Evolutionary conservation across 805 yeast genomes (phyloP).

Genomic region (Yarrowia sp.): DNA sequence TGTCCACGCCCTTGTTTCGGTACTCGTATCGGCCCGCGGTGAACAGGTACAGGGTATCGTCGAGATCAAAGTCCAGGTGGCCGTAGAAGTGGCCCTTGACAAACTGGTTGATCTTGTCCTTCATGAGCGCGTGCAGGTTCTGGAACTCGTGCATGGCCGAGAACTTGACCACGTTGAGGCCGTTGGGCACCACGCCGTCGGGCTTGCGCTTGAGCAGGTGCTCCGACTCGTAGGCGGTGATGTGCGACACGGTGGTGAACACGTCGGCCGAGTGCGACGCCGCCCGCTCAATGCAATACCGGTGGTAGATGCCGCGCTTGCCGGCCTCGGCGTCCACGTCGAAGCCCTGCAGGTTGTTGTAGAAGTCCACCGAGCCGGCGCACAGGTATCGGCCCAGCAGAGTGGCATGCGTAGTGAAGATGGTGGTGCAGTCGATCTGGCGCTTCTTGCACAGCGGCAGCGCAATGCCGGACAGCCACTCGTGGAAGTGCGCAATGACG

Average conservation of each 20-base stretch:
- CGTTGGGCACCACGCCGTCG: constrained; percentile 97
- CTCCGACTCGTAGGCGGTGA: constrained; percentile 95
- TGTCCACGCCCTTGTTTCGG: constrained; percentile 95
- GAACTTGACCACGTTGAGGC: constrained; percentile 92
- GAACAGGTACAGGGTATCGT: constrained; percentile 91
- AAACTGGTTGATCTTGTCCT: constrained; percentile 91
- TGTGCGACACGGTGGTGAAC: constrained; percentile 95
- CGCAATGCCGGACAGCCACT: constrained; percentile 98
- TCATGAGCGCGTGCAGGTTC: constrained; percentile 89
- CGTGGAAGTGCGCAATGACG: constrained; percentile 93
- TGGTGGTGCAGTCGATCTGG: constrained; percentile 89
- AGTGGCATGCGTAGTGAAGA: constrained; percentile 97
- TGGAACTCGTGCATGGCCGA: constrained; percentile 98
- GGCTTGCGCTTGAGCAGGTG: constrained; percentile 94
- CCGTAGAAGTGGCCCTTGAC: constrained; percentile 98
- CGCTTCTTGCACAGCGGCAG: constrained; percentile 91
- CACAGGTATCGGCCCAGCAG: constrained; percentile 91
- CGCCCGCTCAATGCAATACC: constrained; percentile 95
- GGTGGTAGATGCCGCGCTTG: constrained; percentile 93
- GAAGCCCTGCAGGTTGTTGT: constrained; percentile 84
- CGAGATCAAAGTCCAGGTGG: constrained; percentile 90
- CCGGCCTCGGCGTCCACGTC: constrained; percentile 99
- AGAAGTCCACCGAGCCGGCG: constrained; percentile 96
- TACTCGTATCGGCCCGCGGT: constrained; percentile 98
- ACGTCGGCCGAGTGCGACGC: constrained; percentile 97